These are phyloP conservation scores for Lycium barbarum DNA, from an alignment of 257 asterid genomes.

Conservation along the genomic window DNA sequence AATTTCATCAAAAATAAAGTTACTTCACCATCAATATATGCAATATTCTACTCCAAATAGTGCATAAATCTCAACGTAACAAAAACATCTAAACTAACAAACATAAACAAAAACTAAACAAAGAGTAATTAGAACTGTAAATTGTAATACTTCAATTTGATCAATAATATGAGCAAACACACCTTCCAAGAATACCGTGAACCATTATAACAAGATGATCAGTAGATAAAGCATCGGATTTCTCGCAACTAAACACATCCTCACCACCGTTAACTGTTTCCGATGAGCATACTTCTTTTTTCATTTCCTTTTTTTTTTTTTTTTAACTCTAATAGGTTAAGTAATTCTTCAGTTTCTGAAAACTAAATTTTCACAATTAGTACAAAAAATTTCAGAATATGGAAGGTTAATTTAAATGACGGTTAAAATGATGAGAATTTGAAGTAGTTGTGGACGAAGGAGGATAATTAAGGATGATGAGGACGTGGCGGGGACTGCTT, in stretches of 20 bases:
- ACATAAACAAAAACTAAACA: no score
- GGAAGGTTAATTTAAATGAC: neutral
- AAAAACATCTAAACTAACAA: neutral
- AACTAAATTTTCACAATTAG: neutral
- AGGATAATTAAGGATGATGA: neutral
- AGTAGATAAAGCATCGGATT: constrained; percentile 49
- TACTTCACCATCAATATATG: neutral
- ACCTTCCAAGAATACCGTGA: neutral
- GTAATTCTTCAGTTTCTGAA: neutral
- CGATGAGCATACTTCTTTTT: constrained; percentile 45
- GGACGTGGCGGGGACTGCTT: neutral
- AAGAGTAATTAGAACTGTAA: neutral
- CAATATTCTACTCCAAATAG: neutral
- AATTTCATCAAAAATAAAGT: neutral
- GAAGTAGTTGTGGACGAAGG: no score
- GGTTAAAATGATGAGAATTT: neutral
- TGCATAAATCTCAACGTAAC: neutral
- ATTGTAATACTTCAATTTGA: neutral
- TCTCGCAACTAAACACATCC: constrained; percentile 65
- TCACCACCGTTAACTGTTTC: constrained; percentile 67
- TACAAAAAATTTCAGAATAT: neutral
- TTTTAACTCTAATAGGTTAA: neutral
- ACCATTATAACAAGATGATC: no score
- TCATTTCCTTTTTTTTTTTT: neutral
- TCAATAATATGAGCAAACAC: no score